phyloP scores from a whole-genome alignment of 2,329 filamentous ascomycete species.

The Pseudogymnoascus sp. region DNA sequence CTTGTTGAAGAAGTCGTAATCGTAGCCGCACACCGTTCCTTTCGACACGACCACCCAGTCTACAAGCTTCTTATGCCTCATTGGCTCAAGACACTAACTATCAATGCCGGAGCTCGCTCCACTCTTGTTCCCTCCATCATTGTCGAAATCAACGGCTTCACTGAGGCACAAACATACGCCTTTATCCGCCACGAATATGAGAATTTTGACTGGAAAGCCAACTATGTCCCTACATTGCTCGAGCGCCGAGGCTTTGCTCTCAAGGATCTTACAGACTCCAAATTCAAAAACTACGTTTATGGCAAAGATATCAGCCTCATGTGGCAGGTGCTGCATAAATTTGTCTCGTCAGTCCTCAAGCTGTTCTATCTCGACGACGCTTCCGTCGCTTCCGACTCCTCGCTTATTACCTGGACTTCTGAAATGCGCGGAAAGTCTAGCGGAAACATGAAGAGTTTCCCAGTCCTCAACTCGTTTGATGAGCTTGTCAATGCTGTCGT shows the following conservation, averaged over 20 bases:
- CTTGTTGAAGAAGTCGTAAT: slow-evolving; percentile 42
- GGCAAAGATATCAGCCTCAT: slow-evolving; percentile 38
- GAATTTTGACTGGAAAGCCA: slow-evolving; percentile 36
- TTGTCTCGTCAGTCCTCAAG: slow-evolving; percentile 33
- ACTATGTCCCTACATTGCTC: slow-evolving; percentile 41
- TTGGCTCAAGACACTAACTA: slow-evolving; percentile 42
- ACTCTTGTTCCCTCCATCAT: slow-evolving; percentile 39
- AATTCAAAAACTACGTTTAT: slow-evolving; percentile 43
- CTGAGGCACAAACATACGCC: slow-evolving; percentile 29
- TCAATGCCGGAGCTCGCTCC: slow-evolving; percentile 40
- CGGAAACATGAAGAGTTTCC: slow-evolving; percentile 36
- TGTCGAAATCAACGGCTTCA: slow-evolving; percentile 35
- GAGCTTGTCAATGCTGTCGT: slow-evolving; percentile 38
- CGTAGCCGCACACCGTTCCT: slow-evolving; percentile 36
- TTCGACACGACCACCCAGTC: slow-evolving; percentile 36
- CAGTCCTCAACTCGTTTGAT: slow-evolving; percentile 34
- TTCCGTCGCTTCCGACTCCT: slow-evolving; percentile 26
- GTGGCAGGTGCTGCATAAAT: slow-evolving; percentile 37
- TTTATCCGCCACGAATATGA: slow-evolving; percentile 36
- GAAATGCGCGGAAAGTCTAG: slow-evolving; percentile 32
- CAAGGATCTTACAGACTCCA: slow-evolving; percentile 27
- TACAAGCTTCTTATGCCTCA: slow-evolving; percentile 38
- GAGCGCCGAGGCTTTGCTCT: slow-evolving; percentile 35
- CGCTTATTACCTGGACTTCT: slow-evolving; percentile 33
- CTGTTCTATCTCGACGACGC: slow-evolving; percentile 29